Evolutionary conservation across 768 basidiomycete genomes (phyloP).

Genomic region (Phlegmacium glaucopus): DNA sequence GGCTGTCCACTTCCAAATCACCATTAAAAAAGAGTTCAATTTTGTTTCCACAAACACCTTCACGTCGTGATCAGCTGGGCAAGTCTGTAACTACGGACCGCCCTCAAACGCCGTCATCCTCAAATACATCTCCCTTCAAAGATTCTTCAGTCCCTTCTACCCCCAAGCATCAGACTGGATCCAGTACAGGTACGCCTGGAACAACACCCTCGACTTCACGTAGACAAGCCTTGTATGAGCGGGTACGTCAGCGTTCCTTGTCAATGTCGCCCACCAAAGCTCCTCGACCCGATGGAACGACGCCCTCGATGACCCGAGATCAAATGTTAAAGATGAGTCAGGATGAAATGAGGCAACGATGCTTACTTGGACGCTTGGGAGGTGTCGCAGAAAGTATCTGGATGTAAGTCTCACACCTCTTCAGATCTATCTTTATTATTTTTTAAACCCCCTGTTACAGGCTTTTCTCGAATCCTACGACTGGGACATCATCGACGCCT

Average conservation of each 20-base stretch:
- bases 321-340: constrained; percentile 70
- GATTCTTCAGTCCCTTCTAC: constrained; percentile 53
- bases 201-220: constrained; percentile 73
- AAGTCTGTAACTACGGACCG: constrained; percentile 31
- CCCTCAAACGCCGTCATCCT: constrained; percentile 45
- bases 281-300: constrained; percentile 35
- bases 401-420: constrained; percentile 56
- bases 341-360: constrained; percentile 74
- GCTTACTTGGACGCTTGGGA: constrained; percentile 70
- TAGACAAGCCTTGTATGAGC: constrained; percentile 78
- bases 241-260: constrained; percentile 70
- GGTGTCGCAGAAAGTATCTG: constrained; percentile 86
- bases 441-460: constrained; percentile 28
- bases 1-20: constrained; percentile 37
- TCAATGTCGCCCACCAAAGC: constrained; percentile 64
- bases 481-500: constrained; percentile 47
- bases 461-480: constrained; percentile 66
- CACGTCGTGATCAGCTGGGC: constrained; percentile 39
- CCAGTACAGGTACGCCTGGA: constrained; percentile 48
- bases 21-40: constrained; percentile 47
- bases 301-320: constrained; percentile 55
- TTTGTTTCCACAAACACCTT: constrained; percentile 65
- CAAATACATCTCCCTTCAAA: constrained; percentile 27
- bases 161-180: constrained; percentile 59
- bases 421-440: neutral